A percentile compares a stretch with the other conserved stretches of the same genome.
Conservation (phyloP, 2,329 filamentous ascomycete genomes). For the Curvularia sp. region DNA sequence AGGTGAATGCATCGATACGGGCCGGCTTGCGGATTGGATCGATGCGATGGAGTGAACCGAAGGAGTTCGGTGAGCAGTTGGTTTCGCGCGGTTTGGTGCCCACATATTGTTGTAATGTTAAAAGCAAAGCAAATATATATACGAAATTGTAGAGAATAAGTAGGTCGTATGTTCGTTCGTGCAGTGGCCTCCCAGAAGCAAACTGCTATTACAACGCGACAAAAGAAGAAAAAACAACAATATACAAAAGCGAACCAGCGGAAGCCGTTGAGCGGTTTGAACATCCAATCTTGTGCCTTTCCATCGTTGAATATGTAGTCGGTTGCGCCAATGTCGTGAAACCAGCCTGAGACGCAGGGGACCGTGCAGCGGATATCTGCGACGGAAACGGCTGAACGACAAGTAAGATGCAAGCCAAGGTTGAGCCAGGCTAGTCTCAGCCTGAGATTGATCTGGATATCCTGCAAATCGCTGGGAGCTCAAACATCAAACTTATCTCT, state of each 20-base stretch:
- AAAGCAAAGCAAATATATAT: not conserved
- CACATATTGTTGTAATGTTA: constrained; percentile 41
- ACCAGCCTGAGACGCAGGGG: constrained; percentile 43
- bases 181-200: constrained; percentile 3
- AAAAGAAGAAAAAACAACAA: not conserved
- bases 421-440: constrained; percentile 9
- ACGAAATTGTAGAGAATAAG: not conserved
- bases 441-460: constrained; percentile 6
- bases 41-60: constrained; percentile 37
- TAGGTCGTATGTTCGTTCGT: not conserved
- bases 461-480: constrained; percentile 10
- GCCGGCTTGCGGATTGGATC: constrained; percentile 5
- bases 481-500: not conserved
- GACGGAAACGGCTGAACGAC: constrained; percentile 27
- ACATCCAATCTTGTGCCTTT: not conserved
- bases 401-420: constrained; percentile 11
- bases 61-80: constrained; percentile 42
- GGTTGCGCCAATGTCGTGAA: constrained; percentile 34
- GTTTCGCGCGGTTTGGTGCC: constrained; percentile 38
- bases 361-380: constrained; percentile 27
- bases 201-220: constrained; percentile 2
- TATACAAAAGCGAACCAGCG: not conserved
- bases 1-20: constrained; percentile 26
- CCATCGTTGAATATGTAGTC: constrained; percentile 13
- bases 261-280: constrained; percentile 4